Percentiles rank a stretch among this genome's conserved stretches.
These are phyloP conservation scores for Pelargonium fulgidum DNA, from an alignment of 441 rosid genomes.

Conservation along the genomic window DNA sequence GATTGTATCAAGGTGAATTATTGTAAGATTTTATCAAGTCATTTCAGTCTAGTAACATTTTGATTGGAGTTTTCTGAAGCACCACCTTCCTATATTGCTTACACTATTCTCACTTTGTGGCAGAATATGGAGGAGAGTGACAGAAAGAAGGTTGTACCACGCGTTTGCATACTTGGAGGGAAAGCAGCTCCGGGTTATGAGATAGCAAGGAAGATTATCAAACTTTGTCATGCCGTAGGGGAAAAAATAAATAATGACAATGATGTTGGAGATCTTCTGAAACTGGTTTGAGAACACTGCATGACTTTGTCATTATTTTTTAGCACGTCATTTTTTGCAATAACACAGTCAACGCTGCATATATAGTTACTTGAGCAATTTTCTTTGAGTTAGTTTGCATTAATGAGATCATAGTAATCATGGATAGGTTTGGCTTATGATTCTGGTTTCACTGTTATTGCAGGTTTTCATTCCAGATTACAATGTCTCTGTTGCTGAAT, in stretches of 20 bases:
- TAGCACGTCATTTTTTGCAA: neutral
- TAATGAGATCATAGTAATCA: neutral
- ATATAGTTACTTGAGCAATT: neutral
- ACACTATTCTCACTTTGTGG: conserved; percentile 12
- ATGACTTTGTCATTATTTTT: neutral
- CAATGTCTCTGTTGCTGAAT: conserved; percentile 22
- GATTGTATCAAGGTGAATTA: conserved; percentile 39
- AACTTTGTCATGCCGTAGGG: conserved; percentile 45
- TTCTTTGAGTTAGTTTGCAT: conserved; percentile 1
- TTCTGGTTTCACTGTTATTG: neutral
- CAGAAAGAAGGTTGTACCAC: conserved; percentile 45
- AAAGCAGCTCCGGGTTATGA: conserved; percentile 60
- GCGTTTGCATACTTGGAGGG: conserved; percentile 51
- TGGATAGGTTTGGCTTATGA: neutral
- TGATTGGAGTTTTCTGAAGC: neutral
- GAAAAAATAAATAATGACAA: conserved; percentile 40
- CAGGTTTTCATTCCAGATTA: conserved; percentile 21
- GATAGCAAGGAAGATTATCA: conserved; percentile 44
- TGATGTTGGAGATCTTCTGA: conserved; percentile 46
- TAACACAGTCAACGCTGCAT: neutral
- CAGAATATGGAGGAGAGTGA: conserved; percentile 43
- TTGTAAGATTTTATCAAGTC: too few species aligned
- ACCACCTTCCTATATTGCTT: conserved; percentile 9
- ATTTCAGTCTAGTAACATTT: neutral
- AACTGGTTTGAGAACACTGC: conserved; percentile 34